Base-by-base conservation (phyloP, 148 eudicot species). In the Hydrangea macrophylla region DNA sequence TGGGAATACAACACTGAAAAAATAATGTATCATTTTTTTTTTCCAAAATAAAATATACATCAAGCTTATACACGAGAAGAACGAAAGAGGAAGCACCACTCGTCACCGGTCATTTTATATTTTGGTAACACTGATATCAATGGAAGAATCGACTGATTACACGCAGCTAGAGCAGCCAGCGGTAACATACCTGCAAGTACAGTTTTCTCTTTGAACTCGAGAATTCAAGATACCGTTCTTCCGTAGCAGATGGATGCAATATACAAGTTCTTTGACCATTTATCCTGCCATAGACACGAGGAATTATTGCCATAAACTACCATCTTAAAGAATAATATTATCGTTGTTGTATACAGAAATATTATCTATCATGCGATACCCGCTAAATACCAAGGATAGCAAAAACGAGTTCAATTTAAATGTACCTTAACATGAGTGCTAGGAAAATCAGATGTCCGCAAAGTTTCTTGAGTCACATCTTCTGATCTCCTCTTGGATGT, bases 371-470 rank as follows among this genome's bases (percentile, higher is more conserved):
- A 6, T 20, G 2, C 7, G 7, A 3, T 12, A n/a, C 15, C 18
- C 24, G 0, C 1, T n/a, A 28, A 55, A 7, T 3, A 23, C 33
- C 3, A 33, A 59, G 31, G 24, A 24, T 9, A 5, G 9, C 9
- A 13, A 44, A 44, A 7, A 26, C 2, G 7, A 55, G 22, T n/a
- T 54, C 25, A 65, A 35, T 8, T 35, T 35, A 53, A 30, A 53
- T n/a, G 17, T 67, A 77, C 81, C 81, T 77, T 77, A 35, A 77
- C 76, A 68, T 77, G 81, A 27, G 70, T 63, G 28, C 70, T 44
- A 15, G 81, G 81, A 53, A 77, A 77, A 31, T 60, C 73, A 57
- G 76, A 61, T 18, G 76, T 77, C 17, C 81, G 73, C 31, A 77
- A 67, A 28, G 80, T 77, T 57, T 77, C 80, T 36, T 77, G 80